phyloP scores from a whole-genome alignment of 306 rosid genomes.

The Gastrolobium bilobum region DNA sequence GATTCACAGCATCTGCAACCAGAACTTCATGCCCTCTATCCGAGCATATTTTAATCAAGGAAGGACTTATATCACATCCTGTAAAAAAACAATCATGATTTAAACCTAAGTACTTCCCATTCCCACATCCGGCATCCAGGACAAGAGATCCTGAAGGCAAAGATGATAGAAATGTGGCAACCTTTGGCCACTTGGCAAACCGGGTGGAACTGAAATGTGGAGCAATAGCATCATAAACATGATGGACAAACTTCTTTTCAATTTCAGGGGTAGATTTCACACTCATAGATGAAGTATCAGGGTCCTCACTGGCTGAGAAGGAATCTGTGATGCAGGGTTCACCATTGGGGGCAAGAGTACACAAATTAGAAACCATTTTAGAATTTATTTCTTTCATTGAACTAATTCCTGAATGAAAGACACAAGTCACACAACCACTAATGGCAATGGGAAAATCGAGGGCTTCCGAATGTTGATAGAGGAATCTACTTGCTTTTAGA shows the following conservation, averaged over 20 bases:
- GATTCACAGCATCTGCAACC: constrained; percentile 91
- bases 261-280: constrained; percentile 83
- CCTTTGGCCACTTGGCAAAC: constrained; percentile 96
- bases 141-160: constrained; percentile 80
- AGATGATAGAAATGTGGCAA: constrained; percentile 78
- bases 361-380: constrained; percentile 52
- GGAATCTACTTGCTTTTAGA: constrained; percentile 50
- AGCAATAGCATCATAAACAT: constrained; percentile 93
- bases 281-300: constrained; percentile 50
- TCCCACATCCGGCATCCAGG: constrained; percentile 96
- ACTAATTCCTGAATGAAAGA: constrained; percentile 47
- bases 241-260: constrained; percentile 89
- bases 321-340: constrained; percentile 55
- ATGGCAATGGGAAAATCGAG: constrained; percentile 46
- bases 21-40: constrained; percentile 89
- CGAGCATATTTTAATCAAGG: constrained; percentile 79
- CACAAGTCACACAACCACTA: constrained; percentile 1
- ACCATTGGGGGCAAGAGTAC: constrained; percentile 47
- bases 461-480: constrained; percentile 15
- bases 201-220: constrained; percentile 94
- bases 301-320: constrained; percentile 40
- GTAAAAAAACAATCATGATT: constrained; percentile 71
- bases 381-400: constrained; percentile 70
- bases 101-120: constrained; percentile 86
- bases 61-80: constrained; percentile 88